Conservation (phyloP, 768 basidiomycete species). For the Psilocybe sp. region DNA sequence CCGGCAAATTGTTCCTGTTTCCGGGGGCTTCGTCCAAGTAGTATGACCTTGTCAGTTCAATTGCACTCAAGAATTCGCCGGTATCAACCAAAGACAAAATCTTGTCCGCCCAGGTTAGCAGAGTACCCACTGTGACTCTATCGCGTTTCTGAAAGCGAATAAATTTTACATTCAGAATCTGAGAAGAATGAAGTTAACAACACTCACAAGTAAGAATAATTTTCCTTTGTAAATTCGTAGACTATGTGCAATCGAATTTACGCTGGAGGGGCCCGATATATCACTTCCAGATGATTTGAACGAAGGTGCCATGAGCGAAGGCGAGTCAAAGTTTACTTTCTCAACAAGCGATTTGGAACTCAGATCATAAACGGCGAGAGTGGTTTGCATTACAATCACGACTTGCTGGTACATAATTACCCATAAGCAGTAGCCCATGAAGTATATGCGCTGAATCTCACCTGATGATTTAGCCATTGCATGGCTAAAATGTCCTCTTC, state of each 20-base stretch:
- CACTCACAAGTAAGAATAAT: slow-evolving; percentile 81
- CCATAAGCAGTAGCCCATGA: slow-evolving; percentile 4
- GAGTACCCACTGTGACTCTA: slow-evolving; percentile 74
- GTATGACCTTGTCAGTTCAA: slow-evolving; percentile 81
- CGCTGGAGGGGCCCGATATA: slow-evolving; percentile 27
- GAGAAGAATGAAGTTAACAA: not conserved
- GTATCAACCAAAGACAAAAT: slow-evolving; percentile 79
- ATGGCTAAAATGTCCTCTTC: slow-evolving; percentile 66
- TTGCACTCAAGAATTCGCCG: slow-evolving; percentile 88
- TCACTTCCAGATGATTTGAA: slow-evolving; percentile 40
- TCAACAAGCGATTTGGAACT: slow-evolving; percentile 58
- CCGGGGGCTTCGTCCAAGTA: slow-evolving; percentile 79
- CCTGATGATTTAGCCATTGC: slow-evolving; percentile 87
- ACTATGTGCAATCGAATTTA: slow-evolving; percentile 60
- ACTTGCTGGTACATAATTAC: slow-evolving; percentile 53
- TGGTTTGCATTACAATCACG: slow-evolving; percentile 49
- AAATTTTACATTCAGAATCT: slow-evolving; percentile 4
- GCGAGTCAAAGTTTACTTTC: slow-evolving; percentile 52
- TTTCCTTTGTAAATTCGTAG: slow-evolving; percentile 85
- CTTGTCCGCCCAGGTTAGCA: slow-evolving; percentile 94
- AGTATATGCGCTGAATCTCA: slow-evolving; percentile 46
- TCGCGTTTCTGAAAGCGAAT: slow-evolving; percentile 50
- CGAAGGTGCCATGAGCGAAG: slow-evolving; percentile 35
- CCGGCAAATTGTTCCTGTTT: slow-evolving; percentile 84
- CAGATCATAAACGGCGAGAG: slow-evolving; percentile 73